phyloP scores from a whole-genome alignment of 768 basidiomycete genomes.

The Hericium erinaceus region DNA sequence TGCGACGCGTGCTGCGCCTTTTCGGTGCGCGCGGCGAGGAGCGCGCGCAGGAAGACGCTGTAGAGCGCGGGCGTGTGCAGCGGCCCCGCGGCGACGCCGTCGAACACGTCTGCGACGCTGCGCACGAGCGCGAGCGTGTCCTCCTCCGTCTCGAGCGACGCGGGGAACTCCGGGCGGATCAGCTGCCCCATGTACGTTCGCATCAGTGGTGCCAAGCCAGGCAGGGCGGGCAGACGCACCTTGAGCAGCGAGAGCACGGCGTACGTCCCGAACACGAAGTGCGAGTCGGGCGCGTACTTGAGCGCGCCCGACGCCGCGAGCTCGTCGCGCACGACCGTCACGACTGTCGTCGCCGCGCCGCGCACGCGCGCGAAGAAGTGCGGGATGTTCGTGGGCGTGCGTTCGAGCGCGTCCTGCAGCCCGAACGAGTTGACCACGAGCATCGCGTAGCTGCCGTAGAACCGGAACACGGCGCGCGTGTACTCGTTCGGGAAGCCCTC shows the following conservation, averaged over 20 bases:
- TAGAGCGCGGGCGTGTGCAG: constrained; percentile 89
- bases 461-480: constrained; percentile 46
- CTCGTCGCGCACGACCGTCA: constrained; percentile 65
- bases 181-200: constrained; percentile 38
- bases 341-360: constrained; percentile 60
- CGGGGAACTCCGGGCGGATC: constrained; percentile 74
- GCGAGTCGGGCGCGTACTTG: constrained; percentile 82
- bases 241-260: constrained; percentile 89
- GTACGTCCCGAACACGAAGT: constrained; percentile 88
- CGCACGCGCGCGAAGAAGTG: constrained; percentile 82
- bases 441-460: constrained; percentile 79
- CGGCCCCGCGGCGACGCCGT: constrained; percentile 65
- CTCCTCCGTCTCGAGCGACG: constrained; percentile 66
- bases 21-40: constrained; percentile 47
- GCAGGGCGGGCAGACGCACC: constrained; percentile 44
- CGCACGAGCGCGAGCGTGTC: constrained; percentile 61
- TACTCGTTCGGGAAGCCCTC: constrained; percentile 26
- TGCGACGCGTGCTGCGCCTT: not conserved
- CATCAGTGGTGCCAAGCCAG: too few species aligned
- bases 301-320: constrained; percentile 70
- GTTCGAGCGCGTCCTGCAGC: constrained; percentile 90
- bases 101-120: constrained; percentile 76
- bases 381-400: constrained; percentile 58
- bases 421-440: constrained; percentile 95
- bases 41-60: constrained; percentile 69